Conservation (phyloP, 768 basidiomycete genomes). For the Panellus pusillus region DNA sequence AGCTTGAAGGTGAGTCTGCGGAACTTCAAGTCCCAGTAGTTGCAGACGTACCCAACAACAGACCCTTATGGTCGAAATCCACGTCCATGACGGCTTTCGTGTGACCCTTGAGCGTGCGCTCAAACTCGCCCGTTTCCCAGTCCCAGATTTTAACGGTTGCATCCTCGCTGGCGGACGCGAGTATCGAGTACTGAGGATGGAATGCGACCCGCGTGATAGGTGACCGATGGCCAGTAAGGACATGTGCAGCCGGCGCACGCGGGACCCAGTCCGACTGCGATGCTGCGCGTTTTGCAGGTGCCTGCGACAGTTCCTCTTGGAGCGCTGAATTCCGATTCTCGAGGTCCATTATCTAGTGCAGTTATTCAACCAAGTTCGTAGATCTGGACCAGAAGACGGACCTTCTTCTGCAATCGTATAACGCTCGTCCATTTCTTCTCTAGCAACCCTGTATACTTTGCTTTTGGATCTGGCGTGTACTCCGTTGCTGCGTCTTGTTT, state of each 20-base stretch:
- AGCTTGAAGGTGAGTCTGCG: slow-evolving; percentile 24
- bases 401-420: slow-evolving; percentile 72
- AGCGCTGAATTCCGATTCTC: slow-evolving; percentile 80
- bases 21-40: background rate
- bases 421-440: slow-evolving; percentile 99
- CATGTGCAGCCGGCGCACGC: slow-evolving; percentile 77
- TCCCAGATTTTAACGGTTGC: slow-evolving; percentile 93
- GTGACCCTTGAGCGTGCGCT: slow-evolving; percentile 89
- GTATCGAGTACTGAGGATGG: slow-evolving; percentile 79
- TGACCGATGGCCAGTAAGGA: slow-evolving; percentile 72
- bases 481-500: slow-evolving; percentile 55
- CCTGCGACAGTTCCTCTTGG: slow-evolving; percentile 65
- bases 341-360: slow-evolving; percentile 85
- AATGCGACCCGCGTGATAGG: slow-evolving; percentile 81
- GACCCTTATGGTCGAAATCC: slow-evolving; percentile 87
- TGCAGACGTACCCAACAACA: slow-evolving; percentile 61
- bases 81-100: slow-evolving; percentile 86
- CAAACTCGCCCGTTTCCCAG: slow-evolving; percentile 94
- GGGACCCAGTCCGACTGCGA: slow-evolving; percentile 87
- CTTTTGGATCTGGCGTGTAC: slow-evolving; percentile 81
- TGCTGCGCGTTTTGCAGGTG: slow-evolving; percentile 53
- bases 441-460: slow-evolving; percentile 81
- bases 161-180: slow-evolving; percentile 88
- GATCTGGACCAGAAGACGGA: slow-evolving; percentile 1
- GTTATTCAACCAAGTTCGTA: slow-evolving; percentile 10